Evolutionary conservation across 257 asterid genomes (phyloP).

Genomic region (Lycium barbarum): DNA sequence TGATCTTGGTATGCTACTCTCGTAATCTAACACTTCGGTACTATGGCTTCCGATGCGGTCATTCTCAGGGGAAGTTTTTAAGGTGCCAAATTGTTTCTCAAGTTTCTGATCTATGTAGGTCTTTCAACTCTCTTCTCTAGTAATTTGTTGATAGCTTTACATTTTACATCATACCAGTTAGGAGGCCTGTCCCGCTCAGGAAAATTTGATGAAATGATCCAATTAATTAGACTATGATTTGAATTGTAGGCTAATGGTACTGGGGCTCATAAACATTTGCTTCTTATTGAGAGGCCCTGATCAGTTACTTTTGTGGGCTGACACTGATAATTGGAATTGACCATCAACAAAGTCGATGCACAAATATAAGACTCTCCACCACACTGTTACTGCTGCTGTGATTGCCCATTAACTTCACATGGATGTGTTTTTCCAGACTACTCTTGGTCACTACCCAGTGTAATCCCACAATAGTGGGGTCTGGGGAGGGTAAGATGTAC

Average conservation of each 20-base stretch:
- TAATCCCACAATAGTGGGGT: too few species aligned
- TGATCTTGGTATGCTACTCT: not conserved
- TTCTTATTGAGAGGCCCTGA: too few species aligned
- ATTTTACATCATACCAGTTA: not conserved
- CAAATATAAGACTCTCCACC: too few species aligned
- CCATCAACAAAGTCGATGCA: too few species aligned
- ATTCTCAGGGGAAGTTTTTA: not conserved
- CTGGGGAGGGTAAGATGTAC: too few species aligned
- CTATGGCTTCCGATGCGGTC: not conserved
- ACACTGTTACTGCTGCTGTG: too few species aligned
- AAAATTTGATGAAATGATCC: constrained; percentile 7
- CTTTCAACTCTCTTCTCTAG: not conserved
- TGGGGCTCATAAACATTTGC: not conserved
- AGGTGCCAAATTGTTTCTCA: not conserved
- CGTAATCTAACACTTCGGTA: not conserved
- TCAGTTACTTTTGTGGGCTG: too few species aligned
- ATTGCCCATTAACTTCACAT: too few species aligned
- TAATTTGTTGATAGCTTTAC: constrained; percentile 3
- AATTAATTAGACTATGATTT: not conserved
- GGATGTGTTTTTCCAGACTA: too few species aligned
- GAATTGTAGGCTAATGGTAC: not conserved
- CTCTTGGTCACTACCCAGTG: too few species aligned
- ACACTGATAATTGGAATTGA: too few species aligned
- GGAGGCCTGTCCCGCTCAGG: not conserved
- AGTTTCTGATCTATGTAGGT: not conserved